Evolutionary conservation across 2,329 filamentous ascomycete species (phyloP), one percentile per base, ranked within the genome.

Genomic region (Colletotrichum costaricense): DNA sequence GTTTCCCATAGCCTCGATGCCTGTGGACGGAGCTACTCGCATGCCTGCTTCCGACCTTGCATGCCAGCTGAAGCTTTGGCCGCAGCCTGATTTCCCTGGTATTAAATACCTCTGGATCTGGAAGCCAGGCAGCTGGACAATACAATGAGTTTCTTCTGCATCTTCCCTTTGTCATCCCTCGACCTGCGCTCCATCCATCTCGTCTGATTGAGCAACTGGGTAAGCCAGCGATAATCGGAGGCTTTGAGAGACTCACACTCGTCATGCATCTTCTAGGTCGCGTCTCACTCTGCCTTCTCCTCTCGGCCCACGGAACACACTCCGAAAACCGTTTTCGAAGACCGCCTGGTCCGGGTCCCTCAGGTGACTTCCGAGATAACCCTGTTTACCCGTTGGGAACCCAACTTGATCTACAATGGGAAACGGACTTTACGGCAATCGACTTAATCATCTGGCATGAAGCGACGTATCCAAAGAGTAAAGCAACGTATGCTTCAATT

Each of bases 341-440:
- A n/a, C 62, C 62, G 19, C 62, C 49, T 5, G 26, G 42, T 19
- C 49, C 28, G 2, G 62, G n/a, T 2, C 62, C 46, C 7, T 7
- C 46, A 19, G 28, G 30, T 19, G 62, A 63, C 42, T 63, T 54
- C 46, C 46, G 62, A 22, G 60, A 63, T 7, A 63, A 63, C 42
- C 60, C 38, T 4, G 6, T n/a, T 9, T 63, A 63, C 9, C 4
- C 38, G 9, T 24, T 63, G 38, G 42, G 42, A 19, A 52, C 9
- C 38, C 38, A 63, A 24, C 60, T 33, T 4, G 38, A 30, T n/a
- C 19, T 63, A n/a, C 42, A 63, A 16, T 52, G 28, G 46, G 42
- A 54, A 26, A 38, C 62, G 46, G 28, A 55, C n/a, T 30, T 63
- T n/a, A 28, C 4, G n/a, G 33, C 28, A 8, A 6, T 63, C 42